Evolutionary conservation across 305 asterid genomes (phyloP), one percentile per base, ranked within the genome.

Genomic region (Solanum hybrid): DNA sequence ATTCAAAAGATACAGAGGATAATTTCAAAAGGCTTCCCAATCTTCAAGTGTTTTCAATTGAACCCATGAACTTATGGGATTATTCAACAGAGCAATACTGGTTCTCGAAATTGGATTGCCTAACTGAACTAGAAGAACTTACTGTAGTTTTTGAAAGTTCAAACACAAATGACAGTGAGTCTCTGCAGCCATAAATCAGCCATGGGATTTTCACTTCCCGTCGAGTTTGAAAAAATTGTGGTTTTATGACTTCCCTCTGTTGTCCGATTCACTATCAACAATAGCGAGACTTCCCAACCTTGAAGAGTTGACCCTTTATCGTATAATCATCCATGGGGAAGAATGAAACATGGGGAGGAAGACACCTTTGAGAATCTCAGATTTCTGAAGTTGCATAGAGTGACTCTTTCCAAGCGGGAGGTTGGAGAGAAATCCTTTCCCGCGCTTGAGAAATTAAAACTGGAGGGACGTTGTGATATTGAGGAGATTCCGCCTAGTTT

Each of bases 391-490:
- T 32, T 77, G 27, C 0, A 32, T 0, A 0, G 10, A 17, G 2
- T 9, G 65, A 15, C 9, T 5, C 9, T 15, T 36, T 2, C 39
- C 2, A 51, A 15, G 22, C 15, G 65, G 65, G n/a, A 51, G 22
- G 65, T 51, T 4, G n/a, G 9, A 51, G 65, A 51, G 65, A n/a
- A 51, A 51, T 51, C 65, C 3, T 51, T 51, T 51, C 65, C 65
- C 1, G 0, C 1, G 1, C 65, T 51, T 51, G n/a, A 51, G 65
- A 15, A 51, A 51, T 51, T 51, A 51, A 1, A 51, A 51, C n/a
- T 51, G 65, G 0, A 0, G 3, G 3, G 3, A 51, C 15, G 65
- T 15, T 0, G 1, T 51, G 0, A 4, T 0, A 9, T 51, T 51
- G 65, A 5, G 8, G 65, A 51, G 65, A 51, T 51, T 51, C 65